Percentiles rank a stretch among this genome's conserved stretches.
These are phyloP conservation scores for Diaporthe vexans DNA, from an alignment of 2,329 filamentous ascomycete species.

Conservation along the genomic window DNA sequence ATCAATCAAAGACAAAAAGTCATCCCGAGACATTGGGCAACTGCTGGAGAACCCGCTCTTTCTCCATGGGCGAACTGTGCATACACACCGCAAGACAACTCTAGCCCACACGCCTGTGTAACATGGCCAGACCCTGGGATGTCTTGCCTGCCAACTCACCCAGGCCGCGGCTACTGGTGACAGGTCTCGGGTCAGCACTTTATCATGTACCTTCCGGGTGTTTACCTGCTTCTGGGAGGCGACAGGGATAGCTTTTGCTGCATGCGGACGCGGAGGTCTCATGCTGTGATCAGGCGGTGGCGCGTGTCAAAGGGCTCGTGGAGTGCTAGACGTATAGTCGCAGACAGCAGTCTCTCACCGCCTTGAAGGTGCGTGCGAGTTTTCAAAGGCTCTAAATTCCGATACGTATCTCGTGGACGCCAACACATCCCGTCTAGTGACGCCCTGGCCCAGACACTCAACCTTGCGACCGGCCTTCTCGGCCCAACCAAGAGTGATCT, in stretches of 20 bases:
- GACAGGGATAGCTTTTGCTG: not conserved
- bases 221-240: not conserved
- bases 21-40: constrained; percentile 19
- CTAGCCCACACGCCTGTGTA: not conserved
- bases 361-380: not conserved
- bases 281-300: constrained; percentile 6
- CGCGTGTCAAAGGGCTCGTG: not conserved
- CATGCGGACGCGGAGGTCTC: not conserved
- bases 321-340: not conserved
- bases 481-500: not conserved
- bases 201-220: not conserved
- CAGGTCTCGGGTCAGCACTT: constrained; percentile 32
- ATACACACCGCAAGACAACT: not conserved
- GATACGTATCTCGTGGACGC: not conserved
- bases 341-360: not conserved
- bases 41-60: not conserved
- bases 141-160: constrained; percentile 6
- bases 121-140: constrained; percentile 22
- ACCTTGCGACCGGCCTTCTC: not conserved
- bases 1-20: not conserved
- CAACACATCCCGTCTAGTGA: not conserved
- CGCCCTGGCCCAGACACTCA: not conserved
- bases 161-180: not conserved
- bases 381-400: not conserved
- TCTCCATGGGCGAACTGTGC: not conserved